These are phyloP conservation scores for Aegilops umbellulata DNA, from an alignment of 176 grass and related monocot species.

Conservation along the genomic window DNA sequence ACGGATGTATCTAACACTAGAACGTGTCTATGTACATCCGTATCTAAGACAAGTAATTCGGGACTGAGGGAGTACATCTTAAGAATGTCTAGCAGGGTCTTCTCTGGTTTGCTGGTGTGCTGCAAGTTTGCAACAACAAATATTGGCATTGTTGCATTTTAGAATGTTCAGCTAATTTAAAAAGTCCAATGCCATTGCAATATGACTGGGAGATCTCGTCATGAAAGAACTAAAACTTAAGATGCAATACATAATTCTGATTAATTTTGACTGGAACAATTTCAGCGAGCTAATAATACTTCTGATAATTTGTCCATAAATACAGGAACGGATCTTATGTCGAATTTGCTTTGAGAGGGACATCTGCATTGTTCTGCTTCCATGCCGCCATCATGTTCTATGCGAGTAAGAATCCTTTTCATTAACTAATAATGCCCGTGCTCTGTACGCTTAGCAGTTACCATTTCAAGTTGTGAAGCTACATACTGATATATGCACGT, in stretches of 20 bases:
- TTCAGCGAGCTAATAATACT: slow-evolving; percentile 2
- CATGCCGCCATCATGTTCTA: slow-evolving; percentile 62
- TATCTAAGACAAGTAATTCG: too few relatives aligned
- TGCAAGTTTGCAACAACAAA: not conserved
- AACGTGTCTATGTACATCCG: too few relatives aligned
- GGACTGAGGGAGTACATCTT: not conserved
- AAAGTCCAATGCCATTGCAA: not conserved
- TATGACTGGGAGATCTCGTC: not conserved
- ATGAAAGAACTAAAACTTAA: not conserved
- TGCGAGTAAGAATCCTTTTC: slow-evolving; percentile 53
- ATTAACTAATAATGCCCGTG: not conserved
- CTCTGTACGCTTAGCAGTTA: not conserved
- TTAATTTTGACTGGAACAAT: not conserved
- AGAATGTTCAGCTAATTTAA: not conserved
- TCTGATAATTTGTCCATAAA: not conserved
- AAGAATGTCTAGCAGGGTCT: not conserved
- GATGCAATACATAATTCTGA: not conserved
- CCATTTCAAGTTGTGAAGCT: not conserved
- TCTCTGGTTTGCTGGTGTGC: not conserved
- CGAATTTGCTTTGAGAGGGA: slow-evolving; percentile 66
- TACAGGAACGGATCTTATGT: slow-evolving; percentile 65
- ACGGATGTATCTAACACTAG: too few relatives aligned
- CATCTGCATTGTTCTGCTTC: slow-evolving; percentile 60
- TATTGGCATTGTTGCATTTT: slow-evolving; percentile 10
- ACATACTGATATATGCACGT: not conserved